Base-by-base conservation (phyloP, 805 yeast species). In the Candida endomychidarum region DNA sequence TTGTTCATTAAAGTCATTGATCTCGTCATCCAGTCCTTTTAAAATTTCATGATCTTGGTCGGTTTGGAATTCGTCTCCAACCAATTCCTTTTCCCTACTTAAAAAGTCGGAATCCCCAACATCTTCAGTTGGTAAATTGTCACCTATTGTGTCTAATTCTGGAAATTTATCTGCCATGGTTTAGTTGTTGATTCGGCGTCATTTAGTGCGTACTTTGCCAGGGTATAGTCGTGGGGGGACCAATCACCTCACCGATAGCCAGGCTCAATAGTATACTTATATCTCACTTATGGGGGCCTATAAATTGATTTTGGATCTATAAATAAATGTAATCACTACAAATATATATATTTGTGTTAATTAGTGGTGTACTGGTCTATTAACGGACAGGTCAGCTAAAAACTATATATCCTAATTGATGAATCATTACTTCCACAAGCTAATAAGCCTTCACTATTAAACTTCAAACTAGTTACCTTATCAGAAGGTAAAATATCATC, bases 141-240 rank as follows among this genome's bases (percentile, higher is more conserved):
- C 50, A 40, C 52, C 61, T 45, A 56, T 53, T 32, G 77, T 74
- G 38, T 76, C 81, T 48, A 83, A 68, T 46, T 78, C 88, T 34
- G 95, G 93, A 60, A 79, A 84, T 63, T 83, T 82, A 47, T 85
- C 91, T 40, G 86, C 78, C 87, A 82, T 82, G 31, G 39, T 25
- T 14, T 26, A 15, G 8, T 26, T 34, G 26, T 33, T 29, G 33
- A 29, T 25, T 29, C 33, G 33, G 23, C 33, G 33, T 29, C n/a
- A 29, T 22, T 18, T 12, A 29, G 23, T 29, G 33, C 33, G 33
- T 29, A 29, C 5, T 29, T 29, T 29, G 21, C 31, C n/a, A n/a
- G n/a, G n/a, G n/a, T n/a, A 11, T 11, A 10, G 26, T 24, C 7
- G 26, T 24, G n/a, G n/a, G n/a, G n/a, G n/a, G n/a, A n/a, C n/a